These are phyloP conservation scores for Conoideocrella luteorostrata DNA, from an alignment of 2,329 filamentous ascomycete species.

Conservation along the genomic window DNA sequence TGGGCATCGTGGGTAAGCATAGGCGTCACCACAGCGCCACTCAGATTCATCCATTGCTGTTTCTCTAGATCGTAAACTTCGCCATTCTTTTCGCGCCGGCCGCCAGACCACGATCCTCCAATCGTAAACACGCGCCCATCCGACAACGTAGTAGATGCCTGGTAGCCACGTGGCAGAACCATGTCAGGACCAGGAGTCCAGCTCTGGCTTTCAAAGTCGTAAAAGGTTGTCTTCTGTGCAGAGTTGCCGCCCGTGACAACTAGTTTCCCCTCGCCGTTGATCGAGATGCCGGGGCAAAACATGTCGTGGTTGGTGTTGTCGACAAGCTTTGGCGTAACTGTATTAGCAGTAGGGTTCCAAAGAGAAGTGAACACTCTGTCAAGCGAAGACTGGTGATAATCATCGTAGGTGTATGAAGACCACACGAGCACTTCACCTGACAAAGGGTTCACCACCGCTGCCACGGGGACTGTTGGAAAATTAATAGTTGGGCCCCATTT, in stretches of 20 bases:
- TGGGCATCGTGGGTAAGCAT: constrained; percentile 44
- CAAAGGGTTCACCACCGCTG: constrained; percentile 6
- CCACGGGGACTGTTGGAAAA: constrained; percentile 30
- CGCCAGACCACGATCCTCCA: constrained; percentile 48
- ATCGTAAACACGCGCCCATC: constrained; percentile 52
- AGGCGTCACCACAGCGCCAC: constrained; percentile 35
- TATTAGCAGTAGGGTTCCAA: constrained; percentile 12
- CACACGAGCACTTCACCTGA: constrained; percentile 8
- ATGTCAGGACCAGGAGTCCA: constrained; percentile 37
- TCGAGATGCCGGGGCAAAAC: constrained; percentile 45
- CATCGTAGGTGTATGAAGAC: constrained; percentile 11
- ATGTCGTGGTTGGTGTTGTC: constrained; percentile 44
- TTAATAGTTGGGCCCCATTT: constrained; percentile 28
- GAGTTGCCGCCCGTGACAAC: constrained; percentile 49
- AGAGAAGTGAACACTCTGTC: constrained; percentile 13
- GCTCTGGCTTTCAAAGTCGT: constrained; percentile 28
- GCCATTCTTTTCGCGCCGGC: constrained; percentile 43
- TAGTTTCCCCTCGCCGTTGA: constrained; percentile 40
- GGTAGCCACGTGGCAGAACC: constrained; percentile 44
- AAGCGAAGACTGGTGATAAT: constrained; percentile 7
- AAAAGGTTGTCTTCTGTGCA: constrained; percentile 42
- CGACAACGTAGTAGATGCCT: constrained; percentile 41
- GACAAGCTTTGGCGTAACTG: constrained; percentile 21
- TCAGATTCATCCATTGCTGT: constrained; percentile 40
- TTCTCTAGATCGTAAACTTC: constrained; percentile 43